Conservation (phyloP, 345 rosid genomes). For the Pistacia atlantica region DNA sequence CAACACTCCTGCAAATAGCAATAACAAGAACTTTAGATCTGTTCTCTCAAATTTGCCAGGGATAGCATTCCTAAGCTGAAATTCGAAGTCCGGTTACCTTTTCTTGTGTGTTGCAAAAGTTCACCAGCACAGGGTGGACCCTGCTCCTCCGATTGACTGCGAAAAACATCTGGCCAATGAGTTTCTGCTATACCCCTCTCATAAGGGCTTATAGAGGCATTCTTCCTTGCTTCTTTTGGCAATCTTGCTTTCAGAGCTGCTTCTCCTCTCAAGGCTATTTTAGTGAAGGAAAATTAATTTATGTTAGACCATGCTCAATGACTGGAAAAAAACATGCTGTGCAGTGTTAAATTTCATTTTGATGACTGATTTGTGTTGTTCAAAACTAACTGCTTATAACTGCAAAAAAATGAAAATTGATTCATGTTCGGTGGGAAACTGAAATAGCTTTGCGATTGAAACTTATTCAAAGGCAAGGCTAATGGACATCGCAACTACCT, state of each 20-base stretch:
- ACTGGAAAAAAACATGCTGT: background rate
- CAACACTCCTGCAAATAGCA: slow-evolving; percentile 54
- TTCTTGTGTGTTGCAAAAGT: slow-evolving; percentile 63
- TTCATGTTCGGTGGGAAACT: background rate
- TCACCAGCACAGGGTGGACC: slow-evolving; percentile 64
- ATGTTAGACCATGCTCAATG: background rate
- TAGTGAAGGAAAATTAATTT: background rate
- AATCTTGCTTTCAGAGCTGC: slow-evolving; percentile 70
- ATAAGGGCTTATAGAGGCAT: slow-evolving; percentile 79
- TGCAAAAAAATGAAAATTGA: no score
- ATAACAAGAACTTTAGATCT: background rate
- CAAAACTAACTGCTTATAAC: background rate
- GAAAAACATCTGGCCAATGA: slow-evolving; percentile 42
- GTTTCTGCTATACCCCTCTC: slow-evolving; percentile 56
- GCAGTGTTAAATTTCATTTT: background rate
- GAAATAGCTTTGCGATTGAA: background rate
- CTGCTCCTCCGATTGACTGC: slow-evolving; percentile 41
- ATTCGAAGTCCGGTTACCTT: slow-evolving; percentile 44
- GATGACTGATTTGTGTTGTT: background rate
- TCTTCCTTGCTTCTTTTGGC: slow-evolving; percentile 89
- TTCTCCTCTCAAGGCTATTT: slow-evolving; percentile 89
- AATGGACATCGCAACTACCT: slow-evolving; percentile 41
- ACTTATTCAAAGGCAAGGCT: background rate
- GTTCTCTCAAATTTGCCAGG: background rate
- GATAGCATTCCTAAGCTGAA: background rate